These are phyloP conservation scores for Microthlaspi erraticum DNA, from an alignment of 345 rosid species.

Conservation along the genomic window DNA sequence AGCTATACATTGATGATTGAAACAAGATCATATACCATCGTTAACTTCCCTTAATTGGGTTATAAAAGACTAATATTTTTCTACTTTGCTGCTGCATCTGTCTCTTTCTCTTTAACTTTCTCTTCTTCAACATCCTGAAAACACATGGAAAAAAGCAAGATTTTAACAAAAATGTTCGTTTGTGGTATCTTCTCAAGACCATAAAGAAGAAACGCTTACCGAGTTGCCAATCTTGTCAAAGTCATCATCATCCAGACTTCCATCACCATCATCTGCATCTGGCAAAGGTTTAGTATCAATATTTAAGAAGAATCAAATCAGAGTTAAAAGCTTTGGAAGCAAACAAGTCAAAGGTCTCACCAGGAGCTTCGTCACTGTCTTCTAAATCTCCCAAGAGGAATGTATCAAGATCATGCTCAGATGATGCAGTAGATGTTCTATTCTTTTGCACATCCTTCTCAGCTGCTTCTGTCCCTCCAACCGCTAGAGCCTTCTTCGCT, in stretches of 20 bases:
- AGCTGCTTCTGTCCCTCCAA: constrained; percentile 47
- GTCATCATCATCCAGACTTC: constrained; percentile 83
- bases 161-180: constrained; percentile 12
- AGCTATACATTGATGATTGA: constrained; percentile 42
- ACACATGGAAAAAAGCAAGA: constrained; percentile 12
- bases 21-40: constrained; percentile 27
- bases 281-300: constrained; percentile 35
- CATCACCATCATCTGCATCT: constrained; percentile 66
- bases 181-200: neutral
- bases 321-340: constrained; percentile 17
- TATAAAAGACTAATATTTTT: constrained; percentile 22
- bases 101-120: constrained; percentile 49
- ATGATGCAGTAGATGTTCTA: constrained; percentile 60
- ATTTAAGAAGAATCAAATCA: neutral
- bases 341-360: constrained; percentile 47
- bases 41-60: constrained; percentile 1
- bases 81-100: constrained; percentile 35
- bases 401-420: constrained; percentile 87
- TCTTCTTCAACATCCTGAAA: constrained; percentile 75
- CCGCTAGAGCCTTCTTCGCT: constrained; percentile 50
- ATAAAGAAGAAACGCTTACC: constrained; percentile 55
- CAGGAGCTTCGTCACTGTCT: constrained; percentile 82
- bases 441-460: constrained; percentile 52
- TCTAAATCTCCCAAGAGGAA: constrained; percentile 92
- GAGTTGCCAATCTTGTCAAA: constrained; percentile 89